phyloP scores from a whole-genome alignment of 352 stramenopile species.

The Albugo laibachii region DNA sequence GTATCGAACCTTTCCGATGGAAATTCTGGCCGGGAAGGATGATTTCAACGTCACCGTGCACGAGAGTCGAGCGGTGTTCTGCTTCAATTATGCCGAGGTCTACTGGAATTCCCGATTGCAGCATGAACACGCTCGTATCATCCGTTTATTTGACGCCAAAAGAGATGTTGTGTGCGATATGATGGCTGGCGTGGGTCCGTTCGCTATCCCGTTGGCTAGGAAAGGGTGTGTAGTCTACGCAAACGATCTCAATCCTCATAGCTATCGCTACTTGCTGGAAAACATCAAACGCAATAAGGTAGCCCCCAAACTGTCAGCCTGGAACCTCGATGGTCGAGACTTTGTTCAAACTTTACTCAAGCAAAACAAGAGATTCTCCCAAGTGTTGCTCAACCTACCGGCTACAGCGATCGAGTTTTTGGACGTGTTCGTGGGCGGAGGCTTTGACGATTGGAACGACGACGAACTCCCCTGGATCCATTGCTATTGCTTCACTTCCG shows the following conservation, averaged over 20 bases:
- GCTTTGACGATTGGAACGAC: conserved; percentile 3
- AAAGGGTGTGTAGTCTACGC: conserved; percentile 71
- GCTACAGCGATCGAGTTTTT: conserved; percentile 89
- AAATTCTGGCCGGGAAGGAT: conserved; percentile 82
- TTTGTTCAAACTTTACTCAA: conserved; percentile 73
- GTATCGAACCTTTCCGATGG: conserved; percentile 94
- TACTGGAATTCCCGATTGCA: conserved; percentile 95
- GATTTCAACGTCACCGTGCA: conserved; percentile 77
- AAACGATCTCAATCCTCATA: conserved; percentile 87
- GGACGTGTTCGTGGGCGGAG: conserved; percentile 26
- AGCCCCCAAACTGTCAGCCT: conserved; percentile 42
- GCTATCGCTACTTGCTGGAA: conserved; percentile 76
- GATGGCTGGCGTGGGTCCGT: conserved; percentile 93
- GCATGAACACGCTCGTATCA: conserved; percentile 86
- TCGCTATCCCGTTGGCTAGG: conserved; percentile 84
- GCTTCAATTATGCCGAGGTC: conserved; percentile 90
- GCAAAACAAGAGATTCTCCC: conserved; percentile 50
- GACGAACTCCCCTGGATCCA: conserved; percentile 80
- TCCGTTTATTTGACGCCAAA: conserved; percentile 36
- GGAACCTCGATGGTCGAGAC: conserved; percentile 87
- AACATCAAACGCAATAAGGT: conserved; percentile 89
- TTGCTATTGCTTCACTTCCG: conserved; percentile 90
- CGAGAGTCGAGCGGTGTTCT: conserved; percentile 86
- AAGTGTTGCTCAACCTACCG: conserved; percentile 96
- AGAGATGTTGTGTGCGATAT: conserved; percentile 82